Evolutionary conservation across 176 grass and related monocot species (phyloP), one percentile per base, ranked within the genome.

Genomic region (Puccinellia tenuiflora): DNA sequence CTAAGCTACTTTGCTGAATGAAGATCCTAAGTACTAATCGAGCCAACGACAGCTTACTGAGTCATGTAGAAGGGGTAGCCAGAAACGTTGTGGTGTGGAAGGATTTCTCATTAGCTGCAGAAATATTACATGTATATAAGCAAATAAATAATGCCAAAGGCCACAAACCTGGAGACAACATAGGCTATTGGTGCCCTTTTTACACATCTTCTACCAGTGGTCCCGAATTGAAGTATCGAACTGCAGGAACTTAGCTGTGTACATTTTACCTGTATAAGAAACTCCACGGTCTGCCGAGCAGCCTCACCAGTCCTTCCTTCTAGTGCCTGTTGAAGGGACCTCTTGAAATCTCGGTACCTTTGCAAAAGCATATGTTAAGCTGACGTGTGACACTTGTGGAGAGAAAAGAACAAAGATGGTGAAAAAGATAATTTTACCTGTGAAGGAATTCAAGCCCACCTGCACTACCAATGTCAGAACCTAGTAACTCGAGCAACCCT

Each of bases 391-490:
- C 46, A 65, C 24, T 60, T 89, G 70, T 81, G 77, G 16, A 83
- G 40, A 87, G 35, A 62, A 7, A 16, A 48, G 38, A 83, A 2
- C 18, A 46, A 30, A 20, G 48, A 65, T 47, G 47, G 11, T 62
- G 13, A 71, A 56, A 81, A 88, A 38, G 8, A 78, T 52, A 75
- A 24, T 34, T 73, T 62, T 90, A 98, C 96, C 94, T 95, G 20
- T 95, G 96, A 91, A 98, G 91, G 85, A 98, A 98, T 65, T 95
- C 92, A 56, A 98, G 91, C 70, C 96, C 96, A 62, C 96, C 91
- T 45, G 91, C 87, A 79, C 84, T 88, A 75, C 92, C 91, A 68
- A 98, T 86, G 79, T 95, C 92, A 54, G 92, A 86, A 80, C 91
- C 89, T 70, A 95, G 91, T 75, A 98, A 85, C 88, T 93, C 96